These are phyloP conservation scores for Aspergillus candidus DNA, from an alignment of 2,329 filamentous ascomycete genomes.

Conservation along the genomic window DNA sequence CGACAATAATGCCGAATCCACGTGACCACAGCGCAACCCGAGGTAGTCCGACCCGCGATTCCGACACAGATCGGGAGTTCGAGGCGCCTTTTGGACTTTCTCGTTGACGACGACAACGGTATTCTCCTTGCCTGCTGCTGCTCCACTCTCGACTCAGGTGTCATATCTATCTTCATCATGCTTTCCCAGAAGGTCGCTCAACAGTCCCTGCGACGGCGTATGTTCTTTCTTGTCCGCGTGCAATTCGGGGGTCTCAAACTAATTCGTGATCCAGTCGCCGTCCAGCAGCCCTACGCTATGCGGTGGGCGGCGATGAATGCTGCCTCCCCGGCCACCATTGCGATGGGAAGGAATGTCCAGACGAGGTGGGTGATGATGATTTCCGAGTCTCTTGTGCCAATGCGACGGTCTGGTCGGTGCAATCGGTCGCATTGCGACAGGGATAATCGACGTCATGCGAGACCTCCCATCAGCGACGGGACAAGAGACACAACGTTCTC, in stretches of 20 bases:
- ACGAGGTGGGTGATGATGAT: conserved; percentile 34
- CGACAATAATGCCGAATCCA: conserved; percentile 15
- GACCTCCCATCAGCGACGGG: neutral
- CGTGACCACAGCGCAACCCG: conserved; percentile 33
- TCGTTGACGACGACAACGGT: conserved; percentile 13
- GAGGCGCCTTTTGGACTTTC: conserved; percentile 16
- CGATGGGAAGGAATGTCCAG: conserved; percentile 39
- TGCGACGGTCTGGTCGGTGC: neutral
- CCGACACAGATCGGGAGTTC: conserved; percentile 25
- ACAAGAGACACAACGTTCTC: neutral
- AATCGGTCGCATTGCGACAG: too few relatives aligned
- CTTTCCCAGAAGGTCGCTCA: conserved; percentile 44
- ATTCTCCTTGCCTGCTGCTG: conserved; percentile 8
- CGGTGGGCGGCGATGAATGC: conserved; percentile 38
- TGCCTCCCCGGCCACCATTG: conserved; percentile 40
- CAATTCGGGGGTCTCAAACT: conserved; percentile 17
- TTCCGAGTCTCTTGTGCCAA: neutral
- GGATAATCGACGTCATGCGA: too few relatives aligned
- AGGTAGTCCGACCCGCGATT: conserved; percentile 36
- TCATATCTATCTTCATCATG: conserved; percentile 29
- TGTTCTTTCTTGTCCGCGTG: conserved; percentile 15
- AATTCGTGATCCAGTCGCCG: conserved; percentile 35
- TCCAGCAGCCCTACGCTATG: conserved; percentile 40
- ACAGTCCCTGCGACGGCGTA: conserved; percentile 46
- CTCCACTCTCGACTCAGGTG: conserved; percentile 3